phyloP scores from a whole-genome alignment of 2,329 filamentous ascomycete genomes.

The Tolypocladium pustulatum region DNA sequence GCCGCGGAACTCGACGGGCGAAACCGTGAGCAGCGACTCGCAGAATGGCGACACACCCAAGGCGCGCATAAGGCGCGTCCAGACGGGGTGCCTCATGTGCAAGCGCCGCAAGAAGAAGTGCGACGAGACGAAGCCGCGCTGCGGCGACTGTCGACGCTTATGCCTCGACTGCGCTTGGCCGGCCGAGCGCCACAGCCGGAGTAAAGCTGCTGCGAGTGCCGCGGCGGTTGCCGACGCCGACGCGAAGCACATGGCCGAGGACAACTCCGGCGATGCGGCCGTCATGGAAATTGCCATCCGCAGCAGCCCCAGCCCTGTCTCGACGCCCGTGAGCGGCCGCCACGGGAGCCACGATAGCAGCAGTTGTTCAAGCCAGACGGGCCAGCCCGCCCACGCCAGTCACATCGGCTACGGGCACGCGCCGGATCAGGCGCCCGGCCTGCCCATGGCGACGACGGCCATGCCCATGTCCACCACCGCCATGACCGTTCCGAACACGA shows the following conservation, averaged over 20 bases:
- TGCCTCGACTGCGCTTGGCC: conserved; percentile 23
- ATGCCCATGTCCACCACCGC: conserved; percentile 1
- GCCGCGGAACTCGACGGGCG: conserved; percentile 11
- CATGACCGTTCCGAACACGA: not conserved
- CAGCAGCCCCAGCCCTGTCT: conserved; percentile 10
- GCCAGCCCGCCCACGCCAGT: not conserved
- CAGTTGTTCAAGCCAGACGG: conserved; percentile 2
- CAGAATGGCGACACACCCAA: conserved; percentile 15
- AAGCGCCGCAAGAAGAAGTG: conserved; percentile 37
- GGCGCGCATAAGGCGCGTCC: conserved; percentile 21
- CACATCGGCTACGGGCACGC: conserved; percentile 2
- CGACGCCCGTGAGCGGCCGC: conserved; percentile 6
- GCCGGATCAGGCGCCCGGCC: not conserved
- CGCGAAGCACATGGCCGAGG: not conserved
- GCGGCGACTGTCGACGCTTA: conserved; percentile 24
- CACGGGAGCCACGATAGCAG: conserved; percentile 8
- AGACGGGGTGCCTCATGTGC: conserved; percentile 32
- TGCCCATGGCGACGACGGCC: conserved; percentile 2
- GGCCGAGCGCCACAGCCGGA: conserved; percentile 9
- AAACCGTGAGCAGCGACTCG: conserved; percentile 3
- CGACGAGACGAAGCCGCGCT: conserved; percentile 32
- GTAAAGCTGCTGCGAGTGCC: conserved; percentile 5
- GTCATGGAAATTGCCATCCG: conserved; percentile 11
- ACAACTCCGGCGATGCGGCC: not conserved
- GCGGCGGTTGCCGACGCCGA: conserved; percentile 4